These are phyloP conservation scores for Dissophora globulifera DNA, from an alignment of 192 early-diverging fungal species.

Conservation along the genomic window DNA sequence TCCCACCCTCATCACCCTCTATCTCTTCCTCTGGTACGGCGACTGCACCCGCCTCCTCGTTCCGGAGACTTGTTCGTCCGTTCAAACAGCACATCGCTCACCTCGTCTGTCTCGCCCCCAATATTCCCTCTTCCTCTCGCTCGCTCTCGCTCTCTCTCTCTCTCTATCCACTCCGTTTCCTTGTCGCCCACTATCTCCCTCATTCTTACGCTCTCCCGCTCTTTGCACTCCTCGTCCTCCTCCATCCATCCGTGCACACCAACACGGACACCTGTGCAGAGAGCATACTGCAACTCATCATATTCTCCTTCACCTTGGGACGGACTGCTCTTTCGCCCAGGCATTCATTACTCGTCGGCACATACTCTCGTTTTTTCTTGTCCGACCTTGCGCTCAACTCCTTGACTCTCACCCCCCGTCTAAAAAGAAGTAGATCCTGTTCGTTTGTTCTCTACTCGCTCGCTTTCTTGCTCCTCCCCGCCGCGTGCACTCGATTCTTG, in stretches of 20 bases:
- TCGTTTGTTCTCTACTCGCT: neutral
- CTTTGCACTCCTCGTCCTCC: neutral
- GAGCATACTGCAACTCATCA: too few species aligned
- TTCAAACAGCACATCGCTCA: neutral
- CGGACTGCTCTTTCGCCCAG: conserved; percentile 12
- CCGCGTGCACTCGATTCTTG: neutral
- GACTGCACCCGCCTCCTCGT: too few species aligned
- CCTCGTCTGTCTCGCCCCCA: neutral
- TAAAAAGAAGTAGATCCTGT: too few species aligned
- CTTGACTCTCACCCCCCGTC: neutral
- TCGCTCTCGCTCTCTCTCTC: neutral
- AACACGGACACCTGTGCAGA: too few species aligned
- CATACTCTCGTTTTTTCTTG: neutral
- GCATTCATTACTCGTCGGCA: neutral
- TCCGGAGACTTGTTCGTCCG: neutral
- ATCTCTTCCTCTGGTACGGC: too few species aligned
- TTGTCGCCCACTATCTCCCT: neutral
- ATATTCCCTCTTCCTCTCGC: conserved; percentile 7
- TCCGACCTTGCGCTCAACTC: neutral
- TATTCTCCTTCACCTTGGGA: neutral
- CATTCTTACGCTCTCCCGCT: neutral
- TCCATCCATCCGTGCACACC: too few species aligned
- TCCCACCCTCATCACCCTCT: too few species aligned
- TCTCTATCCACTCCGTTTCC: neutral
- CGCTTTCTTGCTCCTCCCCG: neutral